Conservation (phyloP, 768 basidiomycete genomes). For the Suillus occidentalis region DNA sequence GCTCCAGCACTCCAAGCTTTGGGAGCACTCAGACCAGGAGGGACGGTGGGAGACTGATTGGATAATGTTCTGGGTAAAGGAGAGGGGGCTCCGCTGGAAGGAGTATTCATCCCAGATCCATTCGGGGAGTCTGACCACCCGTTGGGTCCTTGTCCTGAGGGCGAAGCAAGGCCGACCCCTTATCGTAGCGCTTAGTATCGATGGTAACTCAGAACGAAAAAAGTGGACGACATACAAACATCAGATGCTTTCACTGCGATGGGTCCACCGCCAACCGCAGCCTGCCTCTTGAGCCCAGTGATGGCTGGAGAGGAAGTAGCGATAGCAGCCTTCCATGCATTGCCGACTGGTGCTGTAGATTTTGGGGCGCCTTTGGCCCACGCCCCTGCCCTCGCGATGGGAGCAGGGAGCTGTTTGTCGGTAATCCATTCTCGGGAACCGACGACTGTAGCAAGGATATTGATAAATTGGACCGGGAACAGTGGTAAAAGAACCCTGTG, state of each 20-base stretch:
- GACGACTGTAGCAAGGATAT: constrained; percentile 22
- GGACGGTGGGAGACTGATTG: constrained; percentile 9
- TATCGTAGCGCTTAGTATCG: background rate
- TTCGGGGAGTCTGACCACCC: constrained; percentile 22
- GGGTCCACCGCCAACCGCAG: constrained; percentile 30
- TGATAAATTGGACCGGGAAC: constrained; percentile 9
- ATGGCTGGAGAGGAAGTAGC: constrained; percentile 9
- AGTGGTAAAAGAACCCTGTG: background rate
- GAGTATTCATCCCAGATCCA: constrained; percentile 20
- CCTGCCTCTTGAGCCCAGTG: constrained; percentile 12
- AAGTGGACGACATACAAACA: constrained; percentile 25
- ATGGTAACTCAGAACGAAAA: background rate
- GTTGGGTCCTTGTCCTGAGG: background rate
- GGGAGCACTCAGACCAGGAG: constrained; percentile 13
- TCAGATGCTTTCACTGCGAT: constrained; percentile 27
- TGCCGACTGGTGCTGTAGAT: constrained; percentile 23
- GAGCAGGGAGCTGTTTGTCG: constrained; percentile 13
- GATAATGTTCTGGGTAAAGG: constrained; percentile 4
- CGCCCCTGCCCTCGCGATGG: constrained; percentile 12
- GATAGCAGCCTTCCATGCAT: constrained; percentile 14
- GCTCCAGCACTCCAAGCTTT: constrained; percentile 13
- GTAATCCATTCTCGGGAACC: constrained; percentile 28
- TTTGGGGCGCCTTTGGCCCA: constrained; percentile 23
- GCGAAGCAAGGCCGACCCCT: background rate
- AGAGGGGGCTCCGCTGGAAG: constrained; percentile 5